Evolutionary conservation across 2,329 filamentous ascomycete genomes (phyloP).

Genomic region (Exophiala phaeomuriformis): DNA sequence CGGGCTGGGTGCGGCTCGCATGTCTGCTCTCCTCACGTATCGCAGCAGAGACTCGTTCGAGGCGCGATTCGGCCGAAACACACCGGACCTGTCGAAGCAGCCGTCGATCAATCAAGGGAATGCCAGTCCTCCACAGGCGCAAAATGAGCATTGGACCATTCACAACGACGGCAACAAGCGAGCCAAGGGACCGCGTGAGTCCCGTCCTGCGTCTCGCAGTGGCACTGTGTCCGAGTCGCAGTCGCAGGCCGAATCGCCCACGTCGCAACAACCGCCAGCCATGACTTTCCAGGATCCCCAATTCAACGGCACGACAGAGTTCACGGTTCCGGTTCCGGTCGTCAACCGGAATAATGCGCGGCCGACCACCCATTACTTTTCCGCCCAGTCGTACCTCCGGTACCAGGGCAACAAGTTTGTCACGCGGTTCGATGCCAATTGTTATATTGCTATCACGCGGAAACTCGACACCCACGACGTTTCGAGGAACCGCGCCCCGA

Average conservation of each 20-base stretch:
- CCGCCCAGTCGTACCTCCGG: conserved; percentile 90
- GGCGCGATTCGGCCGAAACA: conserved; percentile 87
- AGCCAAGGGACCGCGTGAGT: conserved; percentile 45
- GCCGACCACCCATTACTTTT: conserved; percentile 74
- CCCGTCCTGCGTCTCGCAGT: conserved; percentile 33
- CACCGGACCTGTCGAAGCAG: conserved; percentile 71
- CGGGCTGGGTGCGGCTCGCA: conserved; percentile 86
- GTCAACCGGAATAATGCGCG: conserved; percentile 26
- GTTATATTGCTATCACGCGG: conserved; percentile 96
- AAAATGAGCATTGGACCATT: conserved; percentile 67
- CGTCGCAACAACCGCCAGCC: conserved; percentile 24
- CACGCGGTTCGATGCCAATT: conserved; percentile 94
- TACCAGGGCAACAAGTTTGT: conserved; percentile 98
- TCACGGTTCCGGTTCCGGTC: conserved; percentile 39
- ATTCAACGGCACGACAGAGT: conserved; percentile 57
- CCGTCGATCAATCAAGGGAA: conserved; percentile 57
- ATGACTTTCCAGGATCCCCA: conserved; percentile 55
- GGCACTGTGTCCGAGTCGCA: conserved; percentile 7
- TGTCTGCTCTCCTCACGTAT: conserved; percentile 94
- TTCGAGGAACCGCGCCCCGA: conserved; percentile 60
- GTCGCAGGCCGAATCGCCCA: conserved; percentile 19
- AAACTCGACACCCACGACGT: conserved; percentile 97
- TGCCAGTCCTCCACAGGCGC: conserved; percentile 49
- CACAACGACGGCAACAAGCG: conserved; percentile 74
- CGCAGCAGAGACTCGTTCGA: conserved; percentile 96